Evolutionary conservation across 2,329 filamentous ascomycete genomes (phyloP).

Genomic region (Cladosporium sp.): DNA sequence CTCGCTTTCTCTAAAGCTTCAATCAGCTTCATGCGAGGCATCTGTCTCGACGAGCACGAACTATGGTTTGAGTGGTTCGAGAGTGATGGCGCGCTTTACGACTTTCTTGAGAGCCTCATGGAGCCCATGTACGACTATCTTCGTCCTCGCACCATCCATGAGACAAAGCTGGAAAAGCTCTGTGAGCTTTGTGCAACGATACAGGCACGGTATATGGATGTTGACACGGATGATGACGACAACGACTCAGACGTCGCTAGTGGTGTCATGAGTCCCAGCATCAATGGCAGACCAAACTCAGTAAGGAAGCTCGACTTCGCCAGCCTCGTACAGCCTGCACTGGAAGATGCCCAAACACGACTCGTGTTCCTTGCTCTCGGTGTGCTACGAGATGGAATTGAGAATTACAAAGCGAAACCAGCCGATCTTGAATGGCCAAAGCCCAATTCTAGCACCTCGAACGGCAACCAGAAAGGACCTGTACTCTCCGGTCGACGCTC

Average conservation of each 20-base stretch:
- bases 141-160: conserved; percentile 61
- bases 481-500: conserved; percentile 49
- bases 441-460: conserved; percentile 24
- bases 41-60: conserved; percentile 64
- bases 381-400: conserved; percentile 62
- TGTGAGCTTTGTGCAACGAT: conserved; percentile 64
- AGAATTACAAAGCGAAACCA: conserved; percentile 60
- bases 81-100: conserved; percentile 58
- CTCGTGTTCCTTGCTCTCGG: conserved; percentile 62
- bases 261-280: conserved; percentile 17
- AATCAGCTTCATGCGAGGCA: conserved; percentile 61
- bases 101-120: conserved; percentile 63
- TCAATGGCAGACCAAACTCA: conserved; percentile 15
- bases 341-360: conserved; percentile 65
- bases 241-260: conserved; percentile 45
- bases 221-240: conserved; percentile 47
- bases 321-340: conserved; percentile 56
- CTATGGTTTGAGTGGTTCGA: conserved; percentile 65
- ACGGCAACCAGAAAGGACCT: conserved; percentile 35
- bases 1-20: conserved; percentile 61
- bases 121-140: conserved; percentile 65
- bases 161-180: conserved; percentile 61
- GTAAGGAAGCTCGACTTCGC: conserved; percentile 54
- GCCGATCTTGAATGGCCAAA: conserved; percentile 63
- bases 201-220: conserved; percentile 61